These are phyloP conservation scores for Teratosphaeria pseudoeucalypti DNA, from an alignment of 2,329 filamentous ascomycete species.

Conservation along the genomic window DNA sequence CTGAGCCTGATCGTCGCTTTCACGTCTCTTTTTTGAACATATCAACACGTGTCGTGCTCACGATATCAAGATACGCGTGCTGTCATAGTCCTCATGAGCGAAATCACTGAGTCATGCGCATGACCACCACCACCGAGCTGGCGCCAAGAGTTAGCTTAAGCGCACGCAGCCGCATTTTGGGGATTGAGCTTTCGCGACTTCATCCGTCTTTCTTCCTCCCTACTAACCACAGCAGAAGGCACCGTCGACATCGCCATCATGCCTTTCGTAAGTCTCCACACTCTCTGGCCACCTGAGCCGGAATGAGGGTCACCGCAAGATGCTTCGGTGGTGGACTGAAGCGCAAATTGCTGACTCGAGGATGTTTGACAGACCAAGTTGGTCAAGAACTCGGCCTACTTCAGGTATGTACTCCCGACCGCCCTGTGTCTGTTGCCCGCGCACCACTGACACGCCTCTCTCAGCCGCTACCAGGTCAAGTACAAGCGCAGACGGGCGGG, in stretches of 20 bases:
- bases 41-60: background rate
- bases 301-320: slow-evolving; percentile 78
- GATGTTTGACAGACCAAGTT: slow-evolving; percentile 68
- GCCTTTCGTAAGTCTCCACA: slow-evolving; percentile 35
- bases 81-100: background rate
- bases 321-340: slow-evolving; percentile 96
- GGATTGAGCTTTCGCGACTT: background rate
- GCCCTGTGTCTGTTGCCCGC: slow-evolving; percentile 1
- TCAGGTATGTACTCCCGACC: slow-evolving; percentile 59
- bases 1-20: background rate
- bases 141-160: background rate
- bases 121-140: background rate
- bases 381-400: slow-evolving; percentile 98
- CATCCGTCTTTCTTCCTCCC: background rate
- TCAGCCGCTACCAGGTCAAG: slow-evolving; percentile 98
- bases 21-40: background rate
- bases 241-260: slow-evolving; percentile 24
- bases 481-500: slow-evolving; percentile 93
- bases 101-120: background rate
- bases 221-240: slow-evolving; percentile 1
- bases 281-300: slow-evolving; percentile 1
- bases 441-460: slow-evolving; percentile 5
- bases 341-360: slow-evolving; percentile 99
- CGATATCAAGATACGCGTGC: too few species aligned
- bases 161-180: background rate